Conservation (phyloP, 1,284 basidiomycete genomes). For the Cryptococcus sp. region DNA sequence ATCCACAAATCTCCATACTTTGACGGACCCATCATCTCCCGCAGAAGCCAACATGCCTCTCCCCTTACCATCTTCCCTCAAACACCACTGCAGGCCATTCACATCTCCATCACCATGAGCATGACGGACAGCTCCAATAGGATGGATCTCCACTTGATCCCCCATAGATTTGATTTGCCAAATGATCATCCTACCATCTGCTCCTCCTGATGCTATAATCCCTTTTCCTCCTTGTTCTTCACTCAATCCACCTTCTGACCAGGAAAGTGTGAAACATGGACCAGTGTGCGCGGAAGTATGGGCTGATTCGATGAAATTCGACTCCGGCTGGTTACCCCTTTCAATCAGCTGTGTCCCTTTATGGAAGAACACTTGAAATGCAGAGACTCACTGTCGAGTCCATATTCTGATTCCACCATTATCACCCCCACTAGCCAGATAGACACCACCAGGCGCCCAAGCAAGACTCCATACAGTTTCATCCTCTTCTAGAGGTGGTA, state of each 20-base stretch:
- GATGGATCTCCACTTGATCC: slow-evolving; percentile 9
- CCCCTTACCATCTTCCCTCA: slow-evolving; percentile 27
- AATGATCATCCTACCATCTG: slow-evolving; percentile 55
- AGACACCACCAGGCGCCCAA: slow-evolving; percentile 70
- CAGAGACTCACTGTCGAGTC: slow-evolving; percentile 44
- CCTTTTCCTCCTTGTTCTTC: slow-evolving; percentile 42
- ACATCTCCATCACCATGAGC: slow-evolving; percentile 53
- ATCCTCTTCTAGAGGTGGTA: slow-evolving; percentile 44
- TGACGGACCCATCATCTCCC: slow-evolving; percentile 56
- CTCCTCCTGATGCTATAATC: slow-evolving; percentile 52
- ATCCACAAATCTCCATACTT: slow-evolving; percentile 49
- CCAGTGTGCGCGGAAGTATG: slow-evolving; percentile 41
- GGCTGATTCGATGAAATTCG: slow-evolving; percentile 27
- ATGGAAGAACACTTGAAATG: not conserved
- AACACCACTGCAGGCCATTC: slow-evolving; percentile 54
- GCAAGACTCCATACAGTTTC: slow-evolving; percentile 86
- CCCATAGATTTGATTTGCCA: slow-evolving; percentile 45
- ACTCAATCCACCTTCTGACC: slow-evolving; percentile 18
- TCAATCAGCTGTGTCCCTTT: not conserved
- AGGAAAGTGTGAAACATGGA: slow-evolving; percentile 39
- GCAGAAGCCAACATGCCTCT: slow-evolving; percentile 52
- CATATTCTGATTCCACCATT: slow-evolving; percentile 52
- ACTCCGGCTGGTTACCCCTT: slow-evolving; percentile 29
- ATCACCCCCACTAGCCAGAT: slow-evolving; percentile 61
- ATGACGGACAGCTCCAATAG: slow-evolving; percentile 33